These are phyloP conservation scores for Rhynchosporium secalis DNA, from an alignment of 2,329 filamentous ascomycete species.

Conservation along the genomic window DNA sequence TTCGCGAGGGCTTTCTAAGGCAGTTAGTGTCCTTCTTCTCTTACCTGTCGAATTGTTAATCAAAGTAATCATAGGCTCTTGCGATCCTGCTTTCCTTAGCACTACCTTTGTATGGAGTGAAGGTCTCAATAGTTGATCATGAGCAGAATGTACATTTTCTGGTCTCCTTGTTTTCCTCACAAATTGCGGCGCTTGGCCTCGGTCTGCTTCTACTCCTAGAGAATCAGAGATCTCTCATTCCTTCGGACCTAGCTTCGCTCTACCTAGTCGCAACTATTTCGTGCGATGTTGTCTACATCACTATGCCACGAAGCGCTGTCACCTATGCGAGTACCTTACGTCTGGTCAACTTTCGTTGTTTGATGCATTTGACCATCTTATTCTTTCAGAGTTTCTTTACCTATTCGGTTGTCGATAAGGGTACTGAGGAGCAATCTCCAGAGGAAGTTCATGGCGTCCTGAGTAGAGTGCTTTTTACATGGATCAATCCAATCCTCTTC, in stretches of 20 bases:
- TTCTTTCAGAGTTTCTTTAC: neutral
- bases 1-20: neutral
- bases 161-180: slow-evolving; percentile 20
- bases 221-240: slow-evolving; percentile 19
- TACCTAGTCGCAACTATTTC: slow-evolving; percentile 27
- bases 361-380: neutral
- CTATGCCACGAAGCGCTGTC: slow-evolving; percentile 8
- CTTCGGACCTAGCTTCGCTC: slow-evolving; percentile 24
- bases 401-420: neutral
- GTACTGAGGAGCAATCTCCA: slow-evolving; percentile 15
- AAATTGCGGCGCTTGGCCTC: slow-evolving; percentile 23
- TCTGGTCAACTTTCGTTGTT: neutral
- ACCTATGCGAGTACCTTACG: neutral
- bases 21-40: neutral
- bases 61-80: neutral
- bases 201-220: slow-evolving; percentile 25
- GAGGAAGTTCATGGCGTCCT: slow-evolving; percentile 28
- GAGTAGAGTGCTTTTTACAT: slow-evolving; percentile 26
- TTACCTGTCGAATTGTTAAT: neutral
- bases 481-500: slow-evolving; percentile 32
- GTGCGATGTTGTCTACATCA: slow-evolving; percentile 21
- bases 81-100: neutral
- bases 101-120: neutral
- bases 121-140: neutral
- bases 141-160: slow-evolving; percentile 1